Base-by-base conservation (phyloP, 768 basidiomycete genomes). In the Tylopilus rubrobrunneus region DNA sequence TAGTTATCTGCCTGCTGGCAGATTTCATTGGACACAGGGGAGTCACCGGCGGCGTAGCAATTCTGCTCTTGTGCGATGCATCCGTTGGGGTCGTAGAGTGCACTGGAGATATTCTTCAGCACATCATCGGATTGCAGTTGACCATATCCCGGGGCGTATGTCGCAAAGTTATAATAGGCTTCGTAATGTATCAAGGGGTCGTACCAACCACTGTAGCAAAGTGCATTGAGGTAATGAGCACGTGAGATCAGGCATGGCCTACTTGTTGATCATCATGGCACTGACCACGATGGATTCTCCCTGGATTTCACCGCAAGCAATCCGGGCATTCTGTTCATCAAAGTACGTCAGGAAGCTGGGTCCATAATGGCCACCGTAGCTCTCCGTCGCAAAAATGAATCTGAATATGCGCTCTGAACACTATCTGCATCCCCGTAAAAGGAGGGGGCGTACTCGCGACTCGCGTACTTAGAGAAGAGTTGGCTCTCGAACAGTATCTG, bases 251-350 rank as follows among this genome's bases (percentile, higher is more conserved):
- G n/a, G 42, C 21, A 25, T n/a, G 1, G 45, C 70, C 52, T 51
- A 78, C 83, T 84, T 84, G 66, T 83, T 84, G 59, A 86, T 81
- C 80, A 86, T 78, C 49, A 87, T 63, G 5, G 83, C 81, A 49
- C 76, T 83, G 56, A 86, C 80, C 4, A 72, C 62, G 47, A 87
- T 68, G 39, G 71, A 68, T 51, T 81, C 82, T 1, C 80, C 85
- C 23, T 74, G 42, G 7, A 85, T 56, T 4, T 59, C 51, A 7
- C 79, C 78, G 9, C 61, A 62, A 8, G 69, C 58, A 48, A 86
- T 85, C 47, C 75, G 67, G 0, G 69, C 67, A 48, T 85, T 87
- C 64, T 87, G 84, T 52, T 83, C 68, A 33, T 84, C 74, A 62
- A 87, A 86, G 62, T 77, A 85, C 5, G 80, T 80, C 29, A 83